A percentile compares a stretch with the other conserved stretches of the same genome.
Conservation (phyloP, 108 stramenopile species). For the Cyclotella choctawhatcheeana region DNA sequence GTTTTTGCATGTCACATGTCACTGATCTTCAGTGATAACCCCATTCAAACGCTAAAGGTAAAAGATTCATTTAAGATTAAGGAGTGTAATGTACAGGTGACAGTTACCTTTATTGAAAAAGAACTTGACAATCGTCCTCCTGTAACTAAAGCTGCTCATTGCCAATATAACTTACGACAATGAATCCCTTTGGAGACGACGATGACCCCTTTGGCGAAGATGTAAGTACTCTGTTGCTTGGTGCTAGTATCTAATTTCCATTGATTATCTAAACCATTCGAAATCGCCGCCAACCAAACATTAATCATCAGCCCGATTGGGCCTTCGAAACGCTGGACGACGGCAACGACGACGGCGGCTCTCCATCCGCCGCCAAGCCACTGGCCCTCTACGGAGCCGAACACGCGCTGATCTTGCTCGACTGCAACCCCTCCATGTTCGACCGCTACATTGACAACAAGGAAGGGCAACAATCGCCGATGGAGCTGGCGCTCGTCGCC, state of each 20-base stretch:
- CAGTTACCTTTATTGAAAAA: no score
- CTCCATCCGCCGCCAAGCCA: neutral
- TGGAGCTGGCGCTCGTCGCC: slow-evolving; percentile 59
- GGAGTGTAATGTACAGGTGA: no score
- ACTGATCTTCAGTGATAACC: no score
- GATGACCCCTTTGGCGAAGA: slow-evolving; percentile 23
- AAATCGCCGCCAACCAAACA: neutral
- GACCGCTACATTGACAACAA: slow-evolving; percentile 25
- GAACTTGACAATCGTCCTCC: no score
- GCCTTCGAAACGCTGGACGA: slow-evolving; percentile 25
- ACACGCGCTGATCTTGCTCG: slow-evolving; percentile 65
- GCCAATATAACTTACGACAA: no score
- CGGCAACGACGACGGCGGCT: slow-evolving; percentile 12
- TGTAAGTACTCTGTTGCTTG: neutral
- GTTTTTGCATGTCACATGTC: no score
- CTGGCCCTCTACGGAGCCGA: slow-evolving; percentile 49
- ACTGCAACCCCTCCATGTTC: slow-evolving; percentile 72
- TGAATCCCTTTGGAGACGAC: slow-evolving; percentile 19
- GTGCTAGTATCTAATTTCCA: neutral
- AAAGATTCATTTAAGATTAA: no score
- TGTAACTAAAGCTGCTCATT: no score
- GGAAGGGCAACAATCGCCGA: slow-evolving; percentile 29
- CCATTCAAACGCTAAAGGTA: no score
- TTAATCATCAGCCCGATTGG: slow-evolving; percentile 43
- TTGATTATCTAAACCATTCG: no score